A percentile compares a stretch with the other conserved stretches of the same genome.
phyloP scores from a whole-genome alignment of 306 rosid genomes.

The Cicer chorassanicum region DNA sequence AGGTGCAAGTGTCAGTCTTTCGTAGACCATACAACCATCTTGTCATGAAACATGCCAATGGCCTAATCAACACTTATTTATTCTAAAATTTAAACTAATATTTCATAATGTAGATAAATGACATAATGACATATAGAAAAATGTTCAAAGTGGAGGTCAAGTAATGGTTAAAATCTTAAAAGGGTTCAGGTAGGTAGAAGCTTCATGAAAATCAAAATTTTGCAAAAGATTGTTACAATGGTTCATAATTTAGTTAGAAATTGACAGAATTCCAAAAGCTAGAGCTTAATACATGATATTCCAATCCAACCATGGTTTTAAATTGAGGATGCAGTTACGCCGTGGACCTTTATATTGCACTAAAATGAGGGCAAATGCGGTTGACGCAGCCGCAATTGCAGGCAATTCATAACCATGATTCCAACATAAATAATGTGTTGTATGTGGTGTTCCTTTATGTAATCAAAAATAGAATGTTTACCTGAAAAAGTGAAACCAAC shows the following conservation, averaged over 20 bases:
- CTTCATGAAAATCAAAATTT: not conserved
- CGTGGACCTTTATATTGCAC: no score
- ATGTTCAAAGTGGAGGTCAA: not conserved
- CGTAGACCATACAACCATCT: not conserved
- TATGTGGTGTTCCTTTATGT: not conserved
- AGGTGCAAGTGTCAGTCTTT: no score
- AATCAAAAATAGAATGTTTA: slow-evolving; percentile 27
- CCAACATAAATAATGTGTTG: not conserved
- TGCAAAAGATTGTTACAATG: not conserved
- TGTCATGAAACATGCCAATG: not conserved
- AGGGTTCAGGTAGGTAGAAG: not conserved
- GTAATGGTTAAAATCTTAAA: not conserved
- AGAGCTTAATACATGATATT: not conserved
- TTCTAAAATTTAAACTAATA: not conserved
- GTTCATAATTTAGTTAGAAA: slow-evolving; percentile 9
- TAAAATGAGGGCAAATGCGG: no score
- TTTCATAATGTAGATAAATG: not conserved
- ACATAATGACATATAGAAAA: no score
- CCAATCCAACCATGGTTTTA: no score
- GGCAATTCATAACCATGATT: no score
- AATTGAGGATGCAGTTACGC: no score
- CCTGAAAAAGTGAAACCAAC: slow-evolving; percentile 84
- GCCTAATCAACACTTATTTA: not conserved
- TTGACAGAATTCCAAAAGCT: not conserved
- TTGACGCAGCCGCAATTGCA: no score